A percentile compares a stretch with the other conserved stretches of the same genome.
phyloP scores from a whole-genome alignment of 1,139 yeast species.

The Saccharomycopsis hybrid region DNA sequence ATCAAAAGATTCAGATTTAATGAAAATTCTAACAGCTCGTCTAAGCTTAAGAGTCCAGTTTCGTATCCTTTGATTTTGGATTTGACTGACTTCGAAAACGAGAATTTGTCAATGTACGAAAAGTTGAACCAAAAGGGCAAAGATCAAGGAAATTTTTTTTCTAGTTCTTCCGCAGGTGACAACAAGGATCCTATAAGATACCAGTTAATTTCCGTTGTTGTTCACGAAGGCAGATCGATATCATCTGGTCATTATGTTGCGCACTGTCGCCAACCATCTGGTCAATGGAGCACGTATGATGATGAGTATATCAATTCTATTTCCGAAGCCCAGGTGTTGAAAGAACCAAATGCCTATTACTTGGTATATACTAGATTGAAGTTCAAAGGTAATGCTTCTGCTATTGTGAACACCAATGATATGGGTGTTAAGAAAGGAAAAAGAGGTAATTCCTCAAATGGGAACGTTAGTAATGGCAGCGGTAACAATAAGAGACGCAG shows the following conservation, averaged over 20 bases:
- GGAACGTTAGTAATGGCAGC: no score
- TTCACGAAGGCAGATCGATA: conserved; percentile 90
- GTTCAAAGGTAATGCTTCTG: conserved; percentile 14
- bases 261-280: conserved; percentile 87
- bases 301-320: conserved; percentile 80
- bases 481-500: conserved; percentile 3
- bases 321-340: conserved; percentile 65
- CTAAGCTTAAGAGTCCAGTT: conserved; percentile 84
- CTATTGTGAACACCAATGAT: no score
- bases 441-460: no score
- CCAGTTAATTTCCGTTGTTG: conserved; percentile 76
- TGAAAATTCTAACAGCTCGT: conserved; percentile 54
- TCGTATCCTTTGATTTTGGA: conserved; percentile 74
- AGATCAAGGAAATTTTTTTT: no score
- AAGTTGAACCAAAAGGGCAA: conserved; percentile 11
- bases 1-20: conserved; percentile 86
- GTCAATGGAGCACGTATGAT: conserved; percentile 88
- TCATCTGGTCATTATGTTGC: conserved; percentile 92
- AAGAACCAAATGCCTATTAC: conserved; percentile 86
- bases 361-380: conserved; percentile 69
- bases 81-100: conserved; percentile 46
- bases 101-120: conserved; percentile 22
- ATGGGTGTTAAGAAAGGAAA: no score
- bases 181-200: conserved; percentile 48
- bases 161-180: conserved; percentile 10